Evolutionary conservation across 192 early-diverging fungal genomes (phyloP).

Genomic region (Coemansia sp.): DNA sequence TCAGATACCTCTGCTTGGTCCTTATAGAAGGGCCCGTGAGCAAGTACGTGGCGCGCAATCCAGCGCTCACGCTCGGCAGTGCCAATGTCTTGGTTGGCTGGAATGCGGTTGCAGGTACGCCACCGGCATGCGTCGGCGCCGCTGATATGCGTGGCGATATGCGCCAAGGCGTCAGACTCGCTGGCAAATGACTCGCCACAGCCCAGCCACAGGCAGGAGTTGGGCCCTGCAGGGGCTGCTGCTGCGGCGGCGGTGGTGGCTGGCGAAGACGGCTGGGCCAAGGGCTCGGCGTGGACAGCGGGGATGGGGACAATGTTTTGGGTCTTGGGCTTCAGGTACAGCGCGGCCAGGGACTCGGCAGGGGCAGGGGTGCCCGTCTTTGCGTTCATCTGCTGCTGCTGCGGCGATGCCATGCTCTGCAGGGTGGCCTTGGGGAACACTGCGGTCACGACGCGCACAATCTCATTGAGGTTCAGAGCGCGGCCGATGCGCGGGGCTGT

Average conservation of each 20-base stretch:
- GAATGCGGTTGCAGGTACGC: slow-evolving; percentile 49
- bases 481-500: slow-evolving; percentile 52
- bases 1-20: neutral
- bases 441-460: slow-evolving; percentile 50
- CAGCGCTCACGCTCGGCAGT: slow-evolving; percentile 14
- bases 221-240: slow-evolving; percentile 13
- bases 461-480: slow-evolving; percentile 41
- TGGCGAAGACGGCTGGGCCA: neutral
- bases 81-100: neutral
- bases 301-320: slow-evolving; percentile 47
- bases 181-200: slow-evolving; percentile 27
- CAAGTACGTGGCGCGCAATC: slow-evolving; percentile 38
- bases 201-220: slow-evolving; percentile 35
- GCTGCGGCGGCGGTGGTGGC: neutral
- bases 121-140: slow-evolving; percentile 52
- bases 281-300: slow-evolving; percentile 17
- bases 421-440: slow-evolving; percentile 47
- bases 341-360: slow-evolving; percentile 24
- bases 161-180: slow-evolving; percentile 39
- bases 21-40: slow-evolving; percentile 45
- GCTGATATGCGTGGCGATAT: slow-evolving; percentile 17
- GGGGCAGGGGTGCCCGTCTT: neutral
- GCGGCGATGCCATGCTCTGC: slow-evolving; percentile 14
- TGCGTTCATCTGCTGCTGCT: neutral
- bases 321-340: slow-evolving; percentile 29